Evolutionary conservation across 306 rosid species (phyloP), one percentile per base, ranked within the genome.

Genomic region (Medicago ruthenica): DNA sequence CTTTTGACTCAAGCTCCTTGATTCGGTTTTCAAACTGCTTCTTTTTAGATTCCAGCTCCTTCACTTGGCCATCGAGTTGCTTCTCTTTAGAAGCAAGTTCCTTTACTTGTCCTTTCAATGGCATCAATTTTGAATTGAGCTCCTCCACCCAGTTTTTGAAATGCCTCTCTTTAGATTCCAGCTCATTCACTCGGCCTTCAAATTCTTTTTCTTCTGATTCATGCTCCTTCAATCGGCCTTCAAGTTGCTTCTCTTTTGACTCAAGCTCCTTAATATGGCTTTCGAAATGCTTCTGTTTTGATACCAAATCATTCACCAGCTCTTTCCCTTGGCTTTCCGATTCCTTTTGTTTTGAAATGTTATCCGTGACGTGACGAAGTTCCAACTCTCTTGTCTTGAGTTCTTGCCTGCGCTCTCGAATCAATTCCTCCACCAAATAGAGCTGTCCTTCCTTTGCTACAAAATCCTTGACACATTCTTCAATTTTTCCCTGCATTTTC

Each of bases 401-500:
- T 36, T 58, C 64, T 22, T 22, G 16, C 50, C 57, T 72, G 0
- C 70, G 17, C 66, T 63, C 74, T 44, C 18, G n/a, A 40, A 76
- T 71, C 61, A 54, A 27, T 8, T 60, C 58, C 4, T 76, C 55
- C 18, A 82, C 1, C 34, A 66, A 9, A 82, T 0, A 9, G 20
- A 71, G 79, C 8, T 2, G 57, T 5, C 57, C 44, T 34, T 82
- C 82, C 71, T 72, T 72, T 8, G 0, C 20, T 40, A 42, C 76
- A 77, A 82, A 18, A 37, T 71, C 60, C 61, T 17, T 27, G 48
- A 17, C 63, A 41, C 44, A 67, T 67, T 67, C 76, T 59, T 65
- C 79, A 57, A 73, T 18, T 64, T 58, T 48, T 9, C 60, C 44
- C 67, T 36, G 31, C 51, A 40, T 40, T 54, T 63, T 62, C 24